These are phyloP conservation scores for Oryza glaberrima DNA, from an alignment of 176 grass and related monocot species.

Conservation along the genomic window DNA sequence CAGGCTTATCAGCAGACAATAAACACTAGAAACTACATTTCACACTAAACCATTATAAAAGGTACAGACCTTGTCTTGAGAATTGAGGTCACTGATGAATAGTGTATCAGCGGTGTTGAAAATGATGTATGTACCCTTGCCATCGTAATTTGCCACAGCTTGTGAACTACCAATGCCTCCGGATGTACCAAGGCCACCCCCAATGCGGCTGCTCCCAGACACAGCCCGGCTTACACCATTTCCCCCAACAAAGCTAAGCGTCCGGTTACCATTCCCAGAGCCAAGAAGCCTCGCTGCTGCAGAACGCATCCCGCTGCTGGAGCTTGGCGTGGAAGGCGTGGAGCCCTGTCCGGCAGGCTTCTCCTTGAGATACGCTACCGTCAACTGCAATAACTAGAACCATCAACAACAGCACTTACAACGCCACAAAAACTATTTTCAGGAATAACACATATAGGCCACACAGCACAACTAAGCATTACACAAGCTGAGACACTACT, in stretches of 20 bases:
- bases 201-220: constrained; percentile 64
- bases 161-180: constrained; percentile 53
- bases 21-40: neutral
- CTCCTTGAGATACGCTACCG: constrained; percentile 88
- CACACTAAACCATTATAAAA: constrained; percentile 25
- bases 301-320: constrained; percentile 78
- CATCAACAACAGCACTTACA: constrained; percentile 7
- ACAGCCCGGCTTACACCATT: constrained; percentile 69
- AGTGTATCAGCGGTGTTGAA: constrained; percentile 87
- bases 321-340: constrained; percentile 65
- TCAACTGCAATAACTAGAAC: constrained; percentile 59
- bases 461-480: neutral
- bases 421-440: neutral
- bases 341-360: constrained; percentile 70
- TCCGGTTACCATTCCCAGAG: constrained; percentile 68
- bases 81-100: constrained; percentile 93
- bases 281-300: constrained; percentile 94
- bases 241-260: constrained; percentile 82
- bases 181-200: constrained; percentile 60
- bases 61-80: constrained; percentile 78
- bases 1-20: constrained; percentile 33
- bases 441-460: neutral
- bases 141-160: constrained; percentile 71
- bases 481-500: neutral
- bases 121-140: constrained; percentile 85